A percentile compares a stretch with the other conserved stretches of the same genome.
Conservation (phyloP, 345 rosid genomes). For the Mercurialis annua region DNA sequence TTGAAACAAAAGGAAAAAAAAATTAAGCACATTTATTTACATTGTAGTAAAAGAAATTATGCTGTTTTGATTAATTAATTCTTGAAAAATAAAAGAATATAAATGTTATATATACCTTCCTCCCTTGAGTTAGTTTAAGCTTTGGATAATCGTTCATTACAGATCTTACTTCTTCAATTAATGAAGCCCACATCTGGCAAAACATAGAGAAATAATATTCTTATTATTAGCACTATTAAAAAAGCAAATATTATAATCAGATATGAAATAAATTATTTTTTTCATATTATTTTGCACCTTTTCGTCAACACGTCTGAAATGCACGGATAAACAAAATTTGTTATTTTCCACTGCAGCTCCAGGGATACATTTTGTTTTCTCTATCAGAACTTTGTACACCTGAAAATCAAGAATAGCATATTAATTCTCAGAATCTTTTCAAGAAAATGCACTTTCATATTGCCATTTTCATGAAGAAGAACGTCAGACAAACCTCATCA, state of each 20-base stretch:
- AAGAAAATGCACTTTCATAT: slow-evolving; percentile 3
- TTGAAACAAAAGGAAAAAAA: not conserved
- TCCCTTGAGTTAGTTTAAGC: slow-evolving; percentile 68
- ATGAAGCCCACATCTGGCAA: slow-evolving; percentile 66
- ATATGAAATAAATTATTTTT: too few species aligned
- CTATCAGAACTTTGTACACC: slow-evolving; percentile 54
- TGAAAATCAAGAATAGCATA: slow-evolving; percentile 13
- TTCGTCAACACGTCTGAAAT: slow-evolving; percentile 83
- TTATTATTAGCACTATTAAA: not conserved
- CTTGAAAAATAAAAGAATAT: not conserved
- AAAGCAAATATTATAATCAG: not conserved
- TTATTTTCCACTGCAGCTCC: slow-evolving; percentile 89
- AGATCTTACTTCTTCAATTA: slow-evolving; percentile 55
- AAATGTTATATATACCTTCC: slow-evolving; percentile 56
- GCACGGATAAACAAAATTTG: slow-evolving; percentile 85
- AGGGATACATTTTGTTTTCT: slow-evolving; percentile 65
- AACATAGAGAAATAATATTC: not conserved
- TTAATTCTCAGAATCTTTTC: not conserved
- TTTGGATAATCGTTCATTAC: slow-evolving; percentile 64
- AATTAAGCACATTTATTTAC: not conserved
- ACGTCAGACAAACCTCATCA: slow-evolving; percentile 51
- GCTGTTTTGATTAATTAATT: too few species aligned
- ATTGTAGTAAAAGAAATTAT: not conserved
- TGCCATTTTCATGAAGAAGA: not conserved
- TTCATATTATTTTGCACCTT: slow-evolving; percentile 36